Percentiles rank a stretch among this genome's conserved stretches.
phyloP scores from a whole-genome alignment of 1,139 yeast genomes.

The Candida tunisiensis region DNA sequence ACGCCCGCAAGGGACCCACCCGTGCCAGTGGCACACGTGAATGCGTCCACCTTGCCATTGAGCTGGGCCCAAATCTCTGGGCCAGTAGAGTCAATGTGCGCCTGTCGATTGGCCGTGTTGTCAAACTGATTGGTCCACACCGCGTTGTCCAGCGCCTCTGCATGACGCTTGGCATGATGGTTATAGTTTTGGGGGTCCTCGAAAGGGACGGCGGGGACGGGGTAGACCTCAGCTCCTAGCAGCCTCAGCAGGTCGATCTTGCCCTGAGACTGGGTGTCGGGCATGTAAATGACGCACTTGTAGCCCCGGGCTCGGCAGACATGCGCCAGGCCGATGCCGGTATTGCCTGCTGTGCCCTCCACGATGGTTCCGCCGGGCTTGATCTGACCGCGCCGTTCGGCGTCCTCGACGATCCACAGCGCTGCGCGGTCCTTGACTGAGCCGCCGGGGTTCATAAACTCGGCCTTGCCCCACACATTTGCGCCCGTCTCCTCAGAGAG shows the following conservation, averaged over 20 bases:
- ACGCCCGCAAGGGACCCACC: slow-evolving; percentile 86
- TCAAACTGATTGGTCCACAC: slow-evolving; percentile 92
- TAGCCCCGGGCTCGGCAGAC: slow-evolving; percentile 74
- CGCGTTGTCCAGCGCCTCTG: slow-evolving; percentile 55
- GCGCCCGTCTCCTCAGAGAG: slow-evolving; percentile 49
- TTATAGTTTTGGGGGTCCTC: slow-evolving; percentile 71
- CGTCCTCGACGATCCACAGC: slow-evolving; percentile 56
- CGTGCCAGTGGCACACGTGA: slow-evolving; percentile 82
- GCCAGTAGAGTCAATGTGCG: slow-evolving; percentile 84
- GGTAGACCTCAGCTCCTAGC: slow-evolving; percentile 73
- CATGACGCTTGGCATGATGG: slow-evolving; percentile 74
- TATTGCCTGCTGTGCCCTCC: slow-evolving; percentile 66
- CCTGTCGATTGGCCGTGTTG: slow-evolving; percentile 71
- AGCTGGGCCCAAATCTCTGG: slow-evolving; percentile 90
- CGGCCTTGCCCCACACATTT: slow-evolving; percentile 78
- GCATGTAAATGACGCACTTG: slow-evolving; percentile 77
- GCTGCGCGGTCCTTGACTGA: slow-evolving; percentile 91
- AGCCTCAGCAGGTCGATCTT: slow-evolving; percentile 58
- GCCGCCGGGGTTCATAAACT: slow-evolving; percentile 90
- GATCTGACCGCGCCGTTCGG: slow-evolving; percentile 53
- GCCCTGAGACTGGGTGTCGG: slow-evolving; percentile 67
- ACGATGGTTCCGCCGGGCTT: slow-evolving; percentile 56
- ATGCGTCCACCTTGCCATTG: slow-evolving; percentile 64
- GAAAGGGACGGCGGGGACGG: slow-evolving; percentile 81
- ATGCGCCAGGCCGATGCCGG: slow-evolving; percentile 85